Conservation (phyloP, 805 yeast genomes). For the Starmerella apicola region DNA sequence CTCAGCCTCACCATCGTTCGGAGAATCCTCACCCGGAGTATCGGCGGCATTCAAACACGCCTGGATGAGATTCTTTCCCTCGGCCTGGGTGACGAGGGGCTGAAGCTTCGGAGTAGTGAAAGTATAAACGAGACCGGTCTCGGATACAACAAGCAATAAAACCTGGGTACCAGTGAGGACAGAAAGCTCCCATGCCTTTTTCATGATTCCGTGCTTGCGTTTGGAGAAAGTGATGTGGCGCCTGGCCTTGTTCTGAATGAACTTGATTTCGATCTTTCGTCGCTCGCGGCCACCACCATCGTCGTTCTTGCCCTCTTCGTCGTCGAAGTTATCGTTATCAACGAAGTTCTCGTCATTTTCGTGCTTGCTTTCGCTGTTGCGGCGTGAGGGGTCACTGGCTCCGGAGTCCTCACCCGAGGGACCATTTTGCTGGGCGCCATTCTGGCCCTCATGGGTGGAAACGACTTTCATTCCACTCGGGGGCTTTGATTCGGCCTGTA, state of each 20-base stretch:
- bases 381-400: not conserved
- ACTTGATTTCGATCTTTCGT: conserved; percentile 92
- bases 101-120: conserved; percentile 98
- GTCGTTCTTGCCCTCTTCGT: conserved; percentile 31
- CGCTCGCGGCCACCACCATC: conserved; percentile 35
- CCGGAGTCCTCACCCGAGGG: not conserved
- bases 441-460: not conserved
- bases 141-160: conserved; percentile 82
- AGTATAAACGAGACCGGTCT: conserved; percentile 96
- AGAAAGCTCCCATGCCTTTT: conserved; percentile 95
- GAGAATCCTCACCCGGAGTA: conserved; percentile 30
- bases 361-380: not conserved
- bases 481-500: not conserved
- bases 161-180: conserved; percentile 98
- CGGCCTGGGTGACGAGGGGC: conserved; percentile 93
- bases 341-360: conserved; percentile 15
- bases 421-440: not conserved
- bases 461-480: not conserved
- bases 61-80: conserved; percentile 92
- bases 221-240: conserved; percentile 96
- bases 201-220: conserved; percentile 98
- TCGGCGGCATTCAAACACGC: conserved; percentile 97
- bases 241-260: conserved; percentile 93
- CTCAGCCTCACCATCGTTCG: not conserved
- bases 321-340: conserved; percentile 32